Conservation (phyloP, 2,329 filamentous ascomycete genomes). For the Incumbomyces delicatus region DNA sequence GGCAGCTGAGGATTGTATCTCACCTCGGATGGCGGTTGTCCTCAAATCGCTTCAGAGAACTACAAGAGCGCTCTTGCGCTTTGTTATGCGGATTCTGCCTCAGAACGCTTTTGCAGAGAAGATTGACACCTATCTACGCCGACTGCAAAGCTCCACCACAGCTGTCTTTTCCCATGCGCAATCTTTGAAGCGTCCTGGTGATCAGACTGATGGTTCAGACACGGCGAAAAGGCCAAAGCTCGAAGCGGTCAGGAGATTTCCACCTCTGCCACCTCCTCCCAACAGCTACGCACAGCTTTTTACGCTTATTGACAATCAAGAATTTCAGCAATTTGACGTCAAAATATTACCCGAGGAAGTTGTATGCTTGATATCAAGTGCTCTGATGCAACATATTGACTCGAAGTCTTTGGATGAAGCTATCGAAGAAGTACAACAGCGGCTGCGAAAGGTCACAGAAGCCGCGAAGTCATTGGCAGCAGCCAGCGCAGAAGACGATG, state of each 20-base stretch:
- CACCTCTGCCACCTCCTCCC: slow-evolving; percentile 63
- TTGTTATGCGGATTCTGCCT: slow-evolving; percentile 76
- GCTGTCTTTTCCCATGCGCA: slow-evolving; percentile 69
- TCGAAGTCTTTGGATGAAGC: slow-evolving; percentile 59
- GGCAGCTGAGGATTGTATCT: slow-evolving; percentile 66
- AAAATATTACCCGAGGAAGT: slow-evolving; percentile 65
- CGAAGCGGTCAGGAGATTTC: slow-evolving; percentile 44
- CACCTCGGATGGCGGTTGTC: slow-evolving; percentile 67
- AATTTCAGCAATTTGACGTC: slow-evolving; percentile 71
- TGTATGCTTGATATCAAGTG: slow-evolving; percentile 71
- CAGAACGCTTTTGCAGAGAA: slow-evolving; percentile 64
- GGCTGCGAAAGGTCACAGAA: slow-evolving; percentile 24
- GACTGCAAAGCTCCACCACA: slow-evolving; percentile 64
- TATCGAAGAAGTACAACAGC: slow-evolving; percentile 46
- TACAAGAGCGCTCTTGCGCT: slow-evolving; percentile 69
- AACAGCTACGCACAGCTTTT: slow-evolving; percentile 76
- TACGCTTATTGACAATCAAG: slow-evolving; percentile 67
- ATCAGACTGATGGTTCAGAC: slow-evolving; percentile 64
- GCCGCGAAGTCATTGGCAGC: slow-evolving; percentile 29
- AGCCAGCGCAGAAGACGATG: slow-evolving; percentile 68
- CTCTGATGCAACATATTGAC: slow-evolving; percentile 64
- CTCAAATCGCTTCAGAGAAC: slow-evolving; percentile 94
- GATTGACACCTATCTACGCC: slow-evolving; percentile 80
- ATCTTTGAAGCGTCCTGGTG: slow-evolving; percentile 62
- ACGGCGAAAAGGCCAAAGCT: slow-evolving; percentile 71